Percentiles rank a stretch among this genome's conserved stretches.
Evolutionary conservation across 2,329 filamentous ascomycete species (phyloP).

Genomic region (Pseudogymnoascus sp.): DNA sequence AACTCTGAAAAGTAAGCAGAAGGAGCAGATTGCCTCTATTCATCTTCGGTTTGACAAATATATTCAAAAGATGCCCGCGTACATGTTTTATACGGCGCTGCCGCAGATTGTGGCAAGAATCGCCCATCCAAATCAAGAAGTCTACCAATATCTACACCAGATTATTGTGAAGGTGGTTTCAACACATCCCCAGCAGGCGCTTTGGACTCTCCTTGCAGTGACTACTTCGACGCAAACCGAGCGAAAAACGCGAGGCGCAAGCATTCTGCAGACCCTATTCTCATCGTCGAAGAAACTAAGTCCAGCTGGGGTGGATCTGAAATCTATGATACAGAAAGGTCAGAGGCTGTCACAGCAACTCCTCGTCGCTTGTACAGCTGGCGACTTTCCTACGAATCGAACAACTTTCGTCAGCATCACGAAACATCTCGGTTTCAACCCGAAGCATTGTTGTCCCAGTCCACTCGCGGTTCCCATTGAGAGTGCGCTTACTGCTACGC

Average conservation of each 20-base stretch:
- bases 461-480: slow-evolving; percentile 85
- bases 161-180: slow-evolving; percentile 84
- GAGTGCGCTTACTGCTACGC: slow-evolving; percentile 68
- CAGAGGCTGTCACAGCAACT: slow-evolving; percentile 79
- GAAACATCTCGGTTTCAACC: slow-evolving; percentile 73
- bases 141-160: slow-evolving; percentile 66
- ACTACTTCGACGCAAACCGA: slow-evolving; percentile 72
- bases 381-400: slow-evolving; percentile 60
- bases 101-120: slow-evolving; percentile 96
- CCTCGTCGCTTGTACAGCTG: slow-evolving; percentile 69
- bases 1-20: slow-evolving; percentile 47
- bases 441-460: slow-evolving; percentile 70
- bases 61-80: slow-evolving; percentile 61
- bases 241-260: slow-evolving; percentile 46
- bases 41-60: slow-evolving; percentile 76
- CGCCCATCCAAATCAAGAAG: slow-evolving; percentile 69
- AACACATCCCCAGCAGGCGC: slow-evolving; percentile 78
- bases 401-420: slow-evolving; percentile 64
- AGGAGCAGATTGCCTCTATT: slow-evolving; percentile 58
- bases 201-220: slow-evolving; percentile 86
- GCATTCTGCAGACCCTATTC: slow-evolving; percentile 44
- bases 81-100: slow-evolving; percentile 72
- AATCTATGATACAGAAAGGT: slow-evolving; percentile 63
- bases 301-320: slow-evolving; percentile 50
- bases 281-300: slow-evolving; percentile 39